Conservation (phyloP, 306 rosid genomes). For the Corylus heterophylla region DNA sequence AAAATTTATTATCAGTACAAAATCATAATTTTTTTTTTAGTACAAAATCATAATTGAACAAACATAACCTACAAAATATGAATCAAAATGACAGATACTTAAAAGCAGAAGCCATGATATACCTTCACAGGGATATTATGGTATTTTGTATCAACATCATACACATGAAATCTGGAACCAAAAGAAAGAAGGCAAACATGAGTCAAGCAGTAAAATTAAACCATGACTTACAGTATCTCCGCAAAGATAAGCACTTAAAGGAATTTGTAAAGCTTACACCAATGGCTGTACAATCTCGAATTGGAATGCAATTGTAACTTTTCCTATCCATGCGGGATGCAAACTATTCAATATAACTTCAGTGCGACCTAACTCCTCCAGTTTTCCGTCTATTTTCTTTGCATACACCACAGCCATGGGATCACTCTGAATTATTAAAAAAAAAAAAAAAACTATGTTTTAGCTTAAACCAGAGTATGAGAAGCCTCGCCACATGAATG, state of each 20-base stretch:
- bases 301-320: slow-evolving; percentile 67
- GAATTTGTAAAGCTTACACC: slow-evolving; percentile 47
- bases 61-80: neutral
- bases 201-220: slow-evolving; percentile 10
- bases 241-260: neutral
- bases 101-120: slow-evolving; percentile 22
- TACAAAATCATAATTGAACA: neutral
- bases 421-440: slow-evolving; percentile 40
- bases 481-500: neutral
- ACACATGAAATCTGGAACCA: slow-evolving; percentile 66
- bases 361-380: slow-evolving; percentile 78
- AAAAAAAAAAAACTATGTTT: neutral
- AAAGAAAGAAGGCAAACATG: slow-evolving; percentile 1
- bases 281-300: slow-evolving; percentile 77
- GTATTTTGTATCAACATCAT: slow-evolving; percentile 75
- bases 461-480: neutral
- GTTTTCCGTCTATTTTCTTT: slow-evolving; percentile 57
- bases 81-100: neutral
- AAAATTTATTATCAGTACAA: neutral
- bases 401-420: slow-evolving; percentile 66
- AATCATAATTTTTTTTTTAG: no score
- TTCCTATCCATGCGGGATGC: slow-evolving; percentile 74
- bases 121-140: slow-evolving; percentile 68
- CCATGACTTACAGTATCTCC: slow-evolving; percentile 1
- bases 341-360: slow-evolving; percentile 73